These are phyloP conservation scores for Phytophthora vignae DNA, from an alignment of 352 stramenopile species.

Conservation along the genomic window DNA sequence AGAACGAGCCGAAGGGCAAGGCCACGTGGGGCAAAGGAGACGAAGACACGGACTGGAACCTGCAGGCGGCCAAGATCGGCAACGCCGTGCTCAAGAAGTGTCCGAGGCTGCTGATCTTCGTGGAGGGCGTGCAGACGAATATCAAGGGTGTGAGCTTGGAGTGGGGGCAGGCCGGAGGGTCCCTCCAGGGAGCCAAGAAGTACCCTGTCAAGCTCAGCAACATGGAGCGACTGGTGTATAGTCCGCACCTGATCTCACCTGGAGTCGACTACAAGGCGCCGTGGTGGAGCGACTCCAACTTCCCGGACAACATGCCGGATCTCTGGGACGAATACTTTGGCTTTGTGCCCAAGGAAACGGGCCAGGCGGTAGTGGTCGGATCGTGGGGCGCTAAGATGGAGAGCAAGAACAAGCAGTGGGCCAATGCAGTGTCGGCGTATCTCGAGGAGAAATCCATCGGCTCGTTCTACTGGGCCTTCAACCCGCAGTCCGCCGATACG, in stretches of 20 bases:
- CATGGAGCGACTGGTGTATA: constrained; percentile 79
- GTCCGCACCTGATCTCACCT: constrained; percentile 68
- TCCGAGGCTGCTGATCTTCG: constrained; percentile 71
- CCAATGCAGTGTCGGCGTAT: constrained; percentile 56
- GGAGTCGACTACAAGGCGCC: constrained; percentile 70
- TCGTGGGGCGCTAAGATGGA: constrained; percentile 76
- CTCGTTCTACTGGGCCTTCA: constrained; percentile 85
- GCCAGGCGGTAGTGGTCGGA: constrained; percentile 66
- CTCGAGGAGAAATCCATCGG: constrained; percentile 61
- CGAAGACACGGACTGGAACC: constrained; percentile 68
- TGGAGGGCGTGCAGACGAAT: constrained; percentile 79
- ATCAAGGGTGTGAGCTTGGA: constrained; percentile 59
- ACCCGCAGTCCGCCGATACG: constrained; percentile 75
- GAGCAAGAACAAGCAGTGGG: constrained; percentile 68
- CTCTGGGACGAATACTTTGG: constrained; percentile 79
- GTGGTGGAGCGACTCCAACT: constrained; percentile 66
- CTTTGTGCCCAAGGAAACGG: constrained; percentile 64
- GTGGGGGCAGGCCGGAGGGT: constrained; percentile 72
- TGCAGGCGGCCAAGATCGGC: constrained; percentile 69
- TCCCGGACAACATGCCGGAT: constrained; percentile 72
- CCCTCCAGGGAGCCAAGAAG: constrained; percentile 63
- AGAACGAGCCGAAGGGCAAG: constrained; percentile 80
- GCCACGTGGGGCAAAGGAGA: constrained; percentile 72
- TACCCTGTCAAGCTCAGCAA: constrained; percentile 73
- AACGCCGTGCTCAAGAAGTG: constrained; percentile 74